Percentiles rank a stretch among this genome's conserved stretches.
Conservation (phyloP, 129 eudicot genomes). For the Flaveria sonorensis region DNA sequence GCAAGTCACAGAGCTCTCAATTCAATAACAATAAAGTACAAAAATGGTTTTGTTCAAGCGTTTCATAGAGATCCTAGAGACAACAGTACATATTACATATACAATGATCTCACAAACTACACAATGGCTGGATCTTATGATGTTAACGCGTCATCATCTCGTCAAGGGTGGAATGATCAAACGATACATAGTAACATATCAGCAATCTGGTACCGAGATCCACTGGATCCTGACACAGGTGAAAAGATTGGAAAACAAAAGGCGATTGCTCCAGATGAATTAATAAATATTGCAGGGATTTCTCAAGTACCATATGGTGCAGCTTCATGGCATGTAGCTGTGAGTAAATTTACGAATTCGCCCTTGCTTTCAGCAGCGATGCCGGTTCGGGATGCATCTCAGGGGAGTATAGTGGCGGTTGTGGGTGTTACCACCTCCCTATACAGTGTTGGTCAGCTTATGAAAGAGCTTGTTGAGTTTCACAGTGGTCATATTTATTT, state of each 20-base stretch:
- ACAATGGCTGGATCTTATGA: slow-evolving; percentile 59
- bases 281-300: slow-evolving; percentile 86
- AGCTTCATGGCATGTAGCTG: slow-evolving; percentile 94
- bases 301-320: slow-evolving; percentile 98
- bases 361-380: slow-evolving; percentile 92
- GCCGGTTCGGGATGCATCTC: slow-evolving; percentile 79
- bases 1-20: slow-evolving; percentile 88
- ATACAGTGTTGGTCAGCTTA: slow-evolving; percentile 89
- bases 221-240: slow-evolving; percentile 74
- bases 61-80: slow-evolving; percentile 91
- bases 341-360: slow-evolving; percentile 77
- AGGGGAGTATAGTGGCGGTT: slow-evolving; percentile 81
- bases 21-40: slow-evolving; percentile 77
- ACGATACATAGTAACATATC: slow-evolving; percentile 65
- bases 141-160: slow-evolving; percentile 54
- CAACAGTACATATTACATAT: slow-evolving; percentile 82
- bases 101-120: slow-evolving; percentile 81
- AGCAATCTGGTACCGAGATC: slow-evolving; percentile 88
- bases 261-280: slow-evolving; percentile 79
- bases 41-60: slow-evolving; percentile 95
- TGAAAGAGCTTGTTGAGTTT: slow-evolving; percentile 88
- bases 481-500: slow-evolving; percentile 92
- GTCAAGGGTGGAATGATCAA: slow-evolving; percentile 85
- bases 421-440: slow-evolving; percentile 96
- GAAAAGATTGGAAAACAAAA: slow-evolving; percentile 70